phyloP scores from a whole-genome alignment of 2,329 filamentous ascomycete genomes.

The Aplosporella prunicola region DNA sequence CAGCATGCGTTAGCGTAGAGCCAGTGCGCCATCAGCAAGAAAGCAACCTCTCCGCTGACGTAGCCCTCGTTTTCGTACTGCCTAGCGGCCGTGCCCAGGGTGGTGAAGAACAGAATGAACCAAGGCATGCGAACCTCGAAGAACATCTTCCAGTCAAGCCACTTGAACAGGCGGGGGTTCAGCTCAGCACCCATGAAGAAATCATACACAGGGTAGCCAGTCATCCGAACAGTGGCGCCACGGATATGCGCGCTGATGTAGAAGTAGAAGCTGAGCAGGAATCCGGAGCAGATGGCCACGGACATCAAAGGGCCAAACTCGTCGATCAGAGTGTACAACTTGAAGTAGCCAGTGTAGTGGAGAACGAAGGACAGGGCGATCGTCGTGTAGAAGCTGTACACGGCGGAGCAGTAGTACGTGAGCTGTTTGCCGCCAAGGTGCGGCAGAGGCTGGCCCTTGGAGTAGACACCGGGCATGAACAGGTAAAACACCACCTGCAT shows the following conservation, averaged over 20 bases:
- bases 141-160: conserved; percentile 91
- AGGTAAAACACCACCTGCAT: conserved; percentile 79
- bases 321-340: conserved; percentile 83
- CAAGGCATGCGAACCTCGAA: conserved; percentile 87
- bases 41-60: conserved; percentile 73
- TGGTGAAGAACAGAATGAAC: conserved; percentile 78
- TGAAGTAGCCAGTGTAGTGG: conserved; percentile 78
- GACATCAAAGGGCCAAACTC: conserved; percentile 90
- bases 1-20: conserved; percentile 86
- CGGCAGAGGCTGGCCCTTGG: conserved; percentile 77
- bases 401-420: conserved; percentile 87
- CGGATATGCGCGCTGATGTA: conserved; percentile 77
- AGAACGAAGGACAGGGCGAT: conserved; percentile 60
- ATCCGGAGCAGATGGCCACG: conserved; percentile 87
- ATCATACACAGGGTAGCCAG: conserved; percentile 69
- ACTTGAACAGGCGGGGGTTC: conserved; percentile 75
- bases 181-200: conserved; percentile 88
- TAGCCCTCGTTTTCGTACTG: conserved; percentile 82
- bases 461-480: conserved; percentile 75
- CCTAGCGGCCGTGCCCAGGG: conserved; percentile 64
- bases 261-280: conserved; percentile 69
- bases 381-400: conserved; percentile 79
- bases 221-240: conserved; percentile 86
- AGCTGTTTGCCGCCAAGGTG: conserved; percentile 79
- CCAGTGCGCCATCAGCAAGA: conserved; percentile 82